Conservation (phyloP, 352 stramenopile species). For the Phytopythium helicoides region DNA sequence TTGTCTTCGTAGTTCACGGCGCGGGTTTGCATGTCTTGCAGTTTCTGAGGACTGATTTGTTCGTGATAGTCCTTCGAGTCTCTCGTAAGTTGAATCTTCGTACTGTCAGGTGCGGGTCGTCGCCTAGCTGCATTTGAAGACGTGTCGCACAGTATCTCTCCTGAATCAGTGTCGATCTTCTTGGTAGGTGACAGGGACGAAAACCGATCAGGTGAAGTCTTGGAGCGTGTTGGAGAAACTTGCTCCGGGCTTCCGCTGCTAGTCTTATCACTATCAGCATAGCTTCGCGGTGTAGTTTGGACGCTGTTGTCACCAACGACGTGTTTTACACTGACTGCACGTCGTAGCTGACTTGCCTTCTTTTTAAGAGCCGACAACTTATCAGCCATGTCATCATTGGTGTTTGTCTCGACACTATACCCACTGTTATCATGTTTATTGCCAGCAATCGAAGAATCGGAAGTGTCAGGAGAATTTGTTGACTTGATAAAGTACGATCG, state of each 20-base stretch:
- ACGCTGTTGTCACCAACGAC: neutral
- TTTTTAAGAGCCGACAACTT: slow-evolving; percentile 61
- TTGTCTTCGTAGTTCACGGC: slow-evolving; percentile 22
- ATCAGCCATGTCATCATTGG: slow-evolving; percentile 32
- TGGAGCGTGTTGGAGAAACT: slow-evolving; percentile 2
- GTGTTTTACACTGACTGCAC: slow-evolving; percentile 42
- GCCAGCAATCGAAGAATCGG: neutral
- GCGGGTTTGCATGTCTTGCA: slow-evolving; percentile 43
- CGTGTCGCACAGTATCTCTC: neutral
- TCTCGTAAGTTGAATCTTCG: neutral
- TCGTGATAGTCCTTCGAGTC: neutral
- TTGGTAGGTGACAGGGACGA: neutral
- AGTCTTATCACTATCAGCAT: neutral
- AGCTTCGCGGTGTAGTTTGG: neutral
- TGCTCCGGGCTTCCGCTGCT: neutral
- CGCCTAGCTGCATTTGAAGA: neutral
- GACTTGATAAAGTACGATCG: slow-evolving; percentile 30
- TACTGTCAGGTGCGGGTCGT: too few relatives aligned
- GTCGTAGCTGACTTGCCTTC: slow-evolving; percentile 50
- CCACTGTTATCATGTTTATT: neutral
- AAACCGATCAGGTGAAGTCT: slow-evolving; percentile 6
- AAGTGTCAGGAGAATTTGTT: neutral
- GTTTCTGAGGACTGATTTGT: slow-evolving; percentile 35
- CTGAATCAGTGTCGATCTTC: neutral
- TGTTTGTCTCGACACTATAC: neutral